Conservation (phyloP, 257 asterid genomes). For the Solanum pennellii region DNA sequence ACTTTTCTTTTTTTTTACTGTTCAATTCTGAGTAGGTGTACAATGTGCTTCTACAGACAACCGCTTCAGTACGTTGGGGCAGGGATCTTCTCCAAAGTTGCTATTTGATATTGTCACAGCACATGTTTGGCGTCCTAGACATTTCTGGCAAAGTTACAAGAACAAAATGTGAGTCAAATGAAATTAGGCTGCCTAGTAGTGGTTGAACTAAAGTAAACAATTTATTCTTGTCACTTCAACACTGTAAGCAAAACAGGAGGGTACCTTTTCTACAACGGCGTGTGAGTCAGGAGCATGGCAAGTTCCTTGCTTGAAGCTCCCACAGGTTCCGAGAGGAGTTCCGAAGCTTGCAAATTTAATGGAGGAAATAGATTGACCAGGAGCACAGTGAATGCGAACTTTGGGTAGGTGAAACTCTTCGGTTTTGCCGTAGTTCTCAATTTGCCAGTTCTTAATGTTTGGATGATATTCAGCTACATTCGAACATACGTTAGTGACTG, state of each 20-base stretch:
- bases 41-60: slow-evolving; percentile 84
- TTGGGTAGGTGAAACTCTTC: slow-evolving; percentile 58
- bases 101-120: slow-evolving; percentile 59
- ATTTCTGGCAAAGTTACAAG: slow-evolving; percentile 37
- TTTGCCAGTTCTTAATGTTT: slow-evolving; percentile 66
- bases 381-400: slow-evolving; percentile 58
- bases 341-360: slow-evolving; percentile 97
- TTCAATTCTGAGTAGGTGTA: slow-evolving; percentile 13
- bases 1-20: not conserved
- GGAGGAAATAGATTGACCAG: slow-evolving; percentile 59
- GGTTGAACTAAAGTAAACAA: not conserved
- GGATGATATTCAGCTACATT: slow-evolving; percentile 86
- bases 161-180: not conserved
- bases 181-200: not conserved
- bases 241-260: not conserved
- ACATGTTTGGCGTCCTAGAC: slow-evolving; percentile 65
- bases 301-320: slow-evolving; percentile 73
- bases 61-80: slow-evolving; percentile 66
- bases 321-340: slow-evolving; percentile 85
- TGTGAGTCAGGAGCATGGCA: slow-evolving; percentile 79
- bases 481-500: slow-evolving; percentile 66
- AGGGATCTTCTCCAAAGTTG: slow-evolving; percentile 86
- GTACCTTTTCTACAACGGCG: slow-evolving; percentile 58
- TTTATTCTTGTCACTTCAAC: not conserved
- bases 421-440: slow-evolving; percentile 53